Evolutionary conservation across 208 protist genomes (phyloP).

Genomic region (Crithidia fasciculata): DNA sequence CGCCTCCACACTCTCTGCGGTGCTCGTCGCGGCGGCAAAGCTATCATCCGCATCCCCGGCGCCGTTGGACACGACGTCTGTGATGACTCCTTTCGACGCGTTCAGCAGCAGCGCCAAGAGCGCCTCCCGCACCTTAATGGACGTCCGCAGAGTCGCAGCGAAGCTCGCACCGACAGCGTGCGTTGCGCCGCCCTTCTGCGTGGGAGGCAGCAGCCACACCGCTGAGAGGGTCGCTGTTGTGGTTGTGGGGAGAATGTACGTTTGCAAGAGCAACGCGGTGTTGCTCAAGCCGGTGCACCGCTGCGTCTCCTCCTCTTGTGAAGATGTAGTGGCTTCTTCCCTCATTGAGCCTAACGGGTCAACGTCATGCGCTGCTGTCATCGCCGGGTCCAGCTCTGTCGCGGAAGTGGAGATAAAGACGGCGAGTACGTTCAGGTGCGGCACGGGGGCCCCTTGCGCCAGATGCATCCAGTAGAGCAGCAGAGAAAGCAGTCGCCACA

Average conservation of each 20-base stretch:
- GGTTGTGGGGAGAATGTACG: not conserved
- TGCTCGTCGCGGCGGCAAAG: not conserved
- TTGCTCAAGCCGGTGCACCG: slow-evolving; percentile 39
- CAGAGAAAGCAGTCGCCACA: slow-evolving; percentile 29
- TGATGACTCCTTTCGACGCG: slow-evolving; percentile 17
- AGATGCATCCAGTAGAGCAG: slow-evolving; percentile 35
- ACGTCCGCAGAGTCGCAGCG: not conserved
- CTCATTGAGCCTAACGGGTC: too few species aligned
- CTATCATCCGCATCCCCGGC: not conserved
- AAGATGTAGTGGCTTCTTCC: not conserved
- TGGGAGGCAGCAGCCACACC: slow-evolving; percentile 1
- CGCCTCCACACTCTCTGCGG: not conserved
- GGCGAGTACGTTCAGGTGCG: slow-evolving; percentile 9
- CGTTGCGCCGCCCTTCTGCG: slow-evolving; percentile 3
- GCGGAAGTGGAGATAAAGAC: slow-evolving; percentile 29
- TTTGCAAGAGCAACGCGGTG: slow-evolving; percentile 16
- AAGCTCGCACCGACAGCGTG: not conserved
- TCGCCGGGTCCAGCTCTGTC: slow-evolving; percentile 4
- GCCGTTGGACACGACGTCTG: slow-evolving; percentile 4
- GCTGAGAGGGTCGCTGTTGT: not conserved
- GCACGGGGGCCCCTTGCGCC: slow-evolving; percentile 9
- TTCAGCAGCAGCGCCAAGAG: slow-evolving; percentile 12
- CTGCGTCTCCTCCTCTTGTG: not conserved
- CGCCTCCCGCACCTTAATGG: slow-evolving; percentile 11
- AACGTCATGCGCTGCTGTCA: not conserved